These are phyloP conservation scores for Quercus phellos DNA, from an alignment of 331 rosid genomes.

Conservation along the genomic window DNA sequence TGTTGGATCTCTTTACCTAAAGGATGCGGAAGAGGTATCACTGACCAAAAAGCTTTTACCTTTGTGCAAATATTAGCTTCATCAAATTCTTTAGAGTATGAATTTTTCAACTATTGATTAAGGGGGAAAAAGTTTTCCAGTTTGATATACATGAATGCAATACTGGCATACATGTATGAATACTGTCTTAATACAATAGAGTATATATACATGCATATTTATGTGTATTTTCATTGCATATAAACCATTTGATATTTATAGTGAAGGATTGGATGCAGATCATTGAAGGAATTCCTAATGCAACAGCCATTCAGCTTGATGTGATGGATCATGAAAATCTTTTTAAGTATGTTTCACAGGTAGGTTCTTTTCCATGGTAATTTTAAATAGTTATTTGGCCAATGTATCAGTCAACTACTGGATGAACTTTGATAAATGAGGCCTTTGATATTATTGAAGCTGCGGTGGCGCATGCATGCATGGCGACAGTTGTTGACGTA, in stretches of 20 bases:
- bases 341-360: slow-evolving; percentile 63
- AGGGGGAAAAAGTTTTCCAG: not conserved
- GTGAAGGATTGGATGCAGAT: slow-evolving; percentile 45
- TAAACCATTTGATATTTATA: slow-evolving; percentile 26
- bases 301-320: slow-evolving; percentile 73
- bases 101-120: not conserved
- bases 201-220: not conserved
- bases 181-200: not conserved
- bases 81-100: not conserved
- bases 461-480: not conserved
- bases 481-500: not conserved
- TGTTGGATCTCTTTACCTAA: slow-evolving; percentile 82
- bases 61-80: not conserved
- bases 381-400: not conserved
- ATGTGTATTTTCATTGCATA: not conserved
- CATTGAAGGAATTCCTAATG: slow-evolving; percentile 71
- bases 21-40: slow-evolving; percentile 88
- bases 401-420: not conserved
- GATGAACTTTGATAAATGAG: not conserved
- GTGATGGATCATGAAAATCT: slow-evolving; percentile 57
- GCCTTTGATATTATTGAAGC: no score
- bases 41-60: slow-evolving; percentile 3
- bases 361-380: slow-evolving; percentile 24
- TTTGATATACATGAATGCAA: not conserved
- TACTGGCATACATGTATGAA: not conserved